A percentile compares a stretch with the other conserved stretches of the same genome.
These are phyloP conservation scores for Suhomyces sp. DNA, from an alignment of 805 yeast genomes.

Conservation along the genomic window DNA sequence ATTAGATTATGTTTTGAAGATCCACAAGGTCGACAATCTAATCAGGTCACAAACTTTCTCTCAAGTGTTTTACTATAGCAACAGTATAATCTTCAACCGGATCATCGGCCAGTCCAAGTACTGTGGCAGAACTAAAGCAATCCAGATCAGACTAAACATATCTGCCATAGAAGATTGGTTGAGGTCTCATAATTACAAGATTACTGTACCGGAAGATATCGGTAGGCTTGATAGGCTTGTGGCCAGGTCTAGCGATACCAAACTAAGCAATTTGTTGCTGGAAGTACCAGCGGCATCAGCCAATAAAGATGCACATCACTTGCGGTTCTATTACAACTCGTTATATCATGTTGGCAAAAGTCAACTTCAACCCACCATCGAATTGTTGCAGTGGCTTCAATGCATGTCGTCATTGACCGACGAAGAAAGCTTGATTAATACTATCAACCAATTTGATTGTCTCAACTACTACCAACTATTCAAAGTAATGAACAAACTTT, in stretches of 20 bases:
- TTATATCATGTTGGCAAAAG: constrained; percentile 61
- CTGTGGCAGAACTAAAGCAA: constrained; percentile 76
- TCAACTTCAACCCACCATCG: constrained; percentile 70
- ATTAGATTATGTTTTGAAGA: constrained; percentile 74
- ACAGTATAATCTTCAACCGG: constrained; percentile 69
- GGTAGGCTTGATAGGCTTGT: constrained; percentile 28
- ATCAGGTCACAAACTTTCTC: constrained; percentile 77
- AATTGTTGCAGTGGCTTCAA: constrained; percentile 87
- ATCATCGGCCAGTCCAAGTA: constrained; percentile 65
- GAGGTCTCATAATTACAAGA: constrained; percentile 58
- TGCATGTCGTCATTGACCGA: constrained; percentile 70
- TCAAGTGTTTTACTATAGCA: constrained; percentile 74
- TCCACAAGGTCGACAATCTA: constrained; percentile 77
- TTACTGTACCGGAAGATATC: constrained; percentile 27
- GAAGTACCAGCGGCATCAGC: constrained; percentile 20
- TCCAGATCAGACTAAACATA: constrained; percentile 83
- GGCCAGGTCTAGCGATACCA: constrained; percentile 6
- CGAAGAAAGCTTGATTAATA: constrained; percentile 58
- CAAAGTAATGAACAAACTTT: constrained; percentile 62
- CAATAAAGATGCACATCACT: constrained; percentile 42
- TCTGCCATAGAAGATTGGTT: constrained; percentile 94
- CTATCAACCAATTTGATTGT: constrained; percentile 50
- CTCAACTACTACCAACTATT: constrained; percentile 70
- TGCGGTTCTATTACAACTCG: constrained; percentile 61
- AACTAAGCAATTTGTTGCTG: constrained; percentile 23